Evolutionary conservation across 805 yeast species (phyloP).

Genomic region (Kuraishia capsulata): DNA sequence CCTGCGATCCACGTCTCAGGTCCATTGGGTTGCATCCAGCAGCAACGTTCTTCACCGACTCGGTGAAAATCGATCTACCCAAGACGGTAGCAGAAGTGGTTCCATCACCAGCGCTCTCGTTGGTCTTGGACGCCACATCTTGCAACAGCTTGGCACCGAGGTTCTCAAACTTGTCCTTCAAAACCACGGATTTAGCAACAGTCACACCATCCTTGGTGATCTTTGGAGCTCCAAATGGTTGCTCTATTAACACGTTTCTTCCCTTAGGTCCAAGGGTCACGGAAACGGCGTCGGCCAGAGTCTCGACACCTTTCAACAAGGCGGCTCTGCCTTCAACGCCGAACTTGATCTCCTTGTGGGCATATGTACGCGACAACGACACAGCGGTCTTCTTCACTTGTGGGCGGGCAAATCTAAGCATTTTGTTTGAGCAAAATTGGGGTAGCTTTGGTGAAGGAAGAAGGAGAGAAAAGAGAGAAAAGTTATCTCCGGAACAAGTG

Average conservation of each 20-base stretch:
- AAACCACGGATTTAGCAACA: constrained; percentile 77
- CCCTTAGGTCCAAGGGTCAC: constrained; percentile 98
- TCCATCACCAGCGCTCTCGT: constrained; percentile 98
- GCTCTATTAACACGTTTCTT: constrained; percentile 93
- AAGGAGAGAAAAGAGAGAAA: not conserved
- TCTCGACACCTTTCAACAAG: constrained; percentile 85
- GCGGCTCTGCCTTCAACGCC: constrained; percentile 98
- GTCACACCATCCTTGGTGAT: constrained; percentile 99
- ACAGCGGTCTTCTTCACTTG: constrained; percentile 28
- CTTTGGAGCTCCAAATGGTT: constrained; percentile 93
- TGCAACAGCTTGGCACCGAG: constrained; percentile 92
- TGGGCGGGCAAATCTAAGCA: constrained; percentile 43
- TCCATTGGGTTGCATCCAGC: constrained; percentile 99
- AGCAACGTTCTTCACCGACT: constrained; percentile 92
- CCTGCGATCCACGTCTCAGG: constrained; percentile 92
- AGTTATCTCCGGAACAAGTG: too few relatives aligned
- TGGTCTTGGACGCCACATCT: constrained; percentile 95
- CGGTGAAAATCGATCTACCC: constrained; percentile 92
- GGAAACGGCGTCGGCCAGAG: constrained; percentile 91
- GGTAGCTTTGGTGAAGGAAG: not conserved
- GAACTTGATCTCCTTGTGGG: constrained; percentile 91
- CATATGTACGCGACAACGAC: constrained; percentile 36
- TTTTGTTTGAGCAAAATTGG: constrained; percentile 12
- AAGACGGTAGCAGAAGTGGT: constrained; percentile 96
- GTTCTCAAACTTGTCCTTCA: constrained; percentile 89